Evolutionary conservation across 139 green algal genomes (phyloP).

Genomic region (Haematococcus sp.): DNA sequence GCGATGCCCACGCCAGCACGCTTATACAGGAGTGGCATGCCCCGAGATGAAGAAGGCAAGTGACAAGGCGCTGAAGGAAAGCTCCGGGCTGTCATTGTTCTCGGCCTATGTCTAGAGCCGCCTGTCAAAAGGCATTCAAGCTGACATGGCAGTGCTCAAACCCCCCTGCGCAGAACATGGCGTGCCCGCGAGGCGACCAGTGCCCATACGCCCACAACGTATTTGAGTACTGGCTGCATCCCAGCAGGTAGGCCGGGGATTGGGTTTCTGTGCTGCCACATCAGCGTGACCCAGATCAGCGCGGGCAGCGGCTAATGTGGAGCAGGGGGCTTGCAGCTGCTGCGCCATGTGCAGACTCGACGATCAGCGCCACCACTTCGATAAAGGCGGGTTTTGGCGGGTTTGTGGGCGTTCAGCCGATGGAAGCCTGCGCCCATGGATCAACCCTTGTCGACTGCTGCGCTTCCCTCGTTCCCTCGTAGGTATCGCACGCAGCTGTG

Average conservation of each 20-base stretch:
- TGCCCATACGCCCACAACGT: conserved; percentile 89
- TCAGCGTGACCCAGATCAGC: background rate
- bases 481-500: conserved; percentile 91
- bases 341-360: too few species aligned
- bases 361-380: too few species aligned
- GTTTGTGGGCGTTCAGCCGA: background rate
- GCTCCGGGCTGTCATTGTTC: background rate
- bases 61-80: background rate
- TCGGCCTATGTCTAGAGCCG: background rate
- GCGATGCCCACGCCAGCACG: conserved; percentile 75
- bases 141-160: background rate
- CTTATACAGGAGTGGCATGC: conserved; percentile 92
- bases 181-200: conserved; percentile 67
- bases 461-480: background rate
- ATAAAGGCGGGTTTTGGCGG: background rate
- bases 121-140: background rate
- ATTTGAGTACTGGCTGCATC: conserved; percentile 93
- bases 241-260: conserved; percentile 60
- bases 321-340: too few species aligned
- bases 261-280: background rate
- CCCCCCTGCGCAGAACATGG: conserved; percentile 41
- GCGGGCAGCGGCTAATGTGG: too few species aligned
- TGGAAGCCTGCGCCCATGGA: background rate
- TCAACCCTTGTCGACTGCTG: background rate
- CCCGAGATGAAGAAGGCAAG: conserved; percentile 68